A percentile compares a stretch with the other conserved stretches of the same genome.
Evolutionary conservation across 768 basidiomycete genomes (phyloP).

Genomic region (Kwoniella europaea): DNA sequence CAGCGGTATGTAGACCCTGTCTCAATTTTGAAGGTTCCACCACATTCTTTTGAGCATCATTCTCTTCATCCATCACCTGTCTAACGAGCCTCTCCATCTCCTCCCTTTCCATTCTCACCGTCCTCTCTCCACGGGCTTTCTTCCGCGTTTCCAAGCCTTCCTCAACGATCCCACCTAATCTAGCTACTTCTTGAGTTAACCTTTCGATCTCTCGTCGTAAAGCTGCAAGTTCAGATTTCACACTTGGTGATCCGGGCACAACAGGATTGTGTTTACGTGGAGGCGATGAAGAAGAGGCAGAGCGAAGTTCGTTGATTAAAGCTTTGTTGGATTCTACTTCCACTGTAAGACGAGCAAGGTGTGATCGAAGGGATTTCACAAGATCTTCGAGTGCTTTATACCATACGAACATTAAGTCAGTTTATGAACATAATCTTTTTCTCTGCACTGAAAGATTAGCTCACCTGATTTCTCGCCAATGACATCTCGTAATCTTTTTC

Average conservation of each 20-base stretch:
- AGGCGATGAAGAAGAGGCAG: slow-evolving; percentile 5
- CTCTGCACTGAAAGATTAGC: slow-evolving; percentile 9
- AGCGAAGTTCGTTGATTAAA: slow-evolving; percentile 62
- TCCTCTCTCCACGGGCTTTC: slow-evolving; percentile 62
- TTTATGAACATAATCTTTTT: slow-evolving; percentile 16
- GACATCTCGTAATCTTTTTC: slow-evolving; percentile 69
- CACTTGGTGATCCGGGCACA: neutral
- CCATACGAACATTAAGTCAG: neutral
- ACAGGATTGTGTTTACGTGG: neutral
- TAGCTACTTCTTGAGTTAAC: slow-evolving; percentile 81
- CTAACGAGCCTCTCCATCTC: slow-evolving; percentile 29
- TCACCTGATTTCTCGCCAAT: slow-evolving; percentile 89
- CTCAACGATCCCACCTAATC: slow-evolving; percentile 83
- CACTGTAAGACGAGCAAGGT: slow-evolving; percentile 75
- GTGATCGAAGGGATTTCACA: slow-evolving; percentile 72
- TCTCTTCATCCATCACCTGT: slow-evolving; percentile 40
- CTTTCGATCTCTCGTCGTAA: slow-evolving; percentile 78
- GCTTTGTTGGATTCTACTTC: slow-evolving; percentile 75
- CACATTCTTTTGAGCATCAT: slow-evolving; percentile 68
- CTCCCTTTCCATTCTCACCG: slow-evolving; percentile 43
- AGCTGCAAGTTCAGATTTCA: slow-evolving; percentile 61
- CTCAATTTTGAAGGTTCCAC: slow-evolving; percentile 43
- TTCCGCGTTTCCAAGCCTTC: slow-evolving; percentile 79
- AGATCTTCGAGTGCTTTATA: slow-evolving; percentile 78
- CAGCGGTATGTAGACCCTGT: slow-evolving; percentile 45